Conservation (phyloP, 1,284 basidiomycete species). For the Cutaneotrichosporon mucoides region DNA sequence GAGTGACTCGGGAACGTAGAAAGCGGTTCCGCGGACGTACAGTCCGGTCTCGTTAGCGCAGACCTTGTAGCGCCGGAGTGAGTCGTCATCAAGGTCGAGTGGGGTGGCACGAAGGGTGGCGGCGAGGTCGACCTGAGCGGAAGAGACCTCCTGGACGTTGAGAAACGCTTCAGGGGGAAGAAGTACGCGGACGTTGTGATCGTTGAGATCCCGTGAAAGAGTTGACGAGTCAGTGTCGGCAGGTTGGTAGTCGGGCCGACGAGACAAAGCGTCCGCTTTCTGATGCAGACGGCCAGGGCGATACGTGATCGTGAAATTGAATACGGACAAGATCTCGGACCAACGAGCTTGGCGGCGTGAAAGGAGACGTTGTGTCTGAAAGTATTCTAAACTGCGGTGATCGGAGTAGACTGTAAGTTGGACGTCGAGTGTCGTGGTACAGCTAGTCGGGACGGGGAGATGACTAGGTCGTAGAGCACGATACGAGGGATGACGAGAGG, state of each 20-base stretch:
- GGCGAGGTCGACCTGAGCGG: not conserved
- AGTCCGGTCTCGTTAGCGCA: too few relatives aligned
- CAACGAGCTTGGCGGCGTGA: slow-evolving; percentile 51
- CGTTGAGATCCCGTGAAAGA: slow-evolving; percentile 49
- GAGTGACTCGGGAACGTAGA: not conserved
- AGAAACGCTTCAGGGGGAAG: not conserved
- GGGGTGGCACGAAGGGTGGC: not conserved
- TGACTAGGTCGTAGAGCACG: too few relatives aligned
- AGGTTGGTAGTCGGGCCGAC: slow-evolving; percentile 37
- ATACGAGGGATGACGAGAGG: too few relatives aligned
- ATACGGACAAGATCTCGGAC: slow-evolving; percentile 44
- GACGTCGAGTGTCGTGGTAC: too few relatives aligned
- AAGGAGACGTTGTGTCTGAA: slow-evolving; percentile 43
- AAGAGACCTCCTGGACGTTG: not conserved
- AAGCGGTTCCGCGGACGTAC: too few relatives aligned
- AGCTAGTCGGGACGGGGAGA: too few relatives aligned
- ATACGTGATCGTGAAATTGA: slow-evolving; percentile 48
- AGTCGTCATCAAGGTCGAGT: too few relatives aligned
- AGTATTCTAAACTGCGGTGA: slow-evolving; percentile 54
- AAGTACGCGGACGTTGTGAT: slow-evolving; percentile 45
- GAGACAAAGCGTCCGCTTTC: slow-evolving; percentile 46
- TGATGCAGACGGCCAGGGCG: slow-evolving; percentile 43
- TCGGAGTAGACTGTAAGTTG: slow-evolving; percentile 45
- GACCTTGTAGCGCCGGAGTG: too few relatives aligned
- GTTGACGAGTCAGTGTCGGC: slow-evolving; percentile 45